Evolutionary conservation across 805 yeast genomes (phyloP), one percentile per base, ranked within the genome.

Genomic region (Myxozyma monticola): DNA sequence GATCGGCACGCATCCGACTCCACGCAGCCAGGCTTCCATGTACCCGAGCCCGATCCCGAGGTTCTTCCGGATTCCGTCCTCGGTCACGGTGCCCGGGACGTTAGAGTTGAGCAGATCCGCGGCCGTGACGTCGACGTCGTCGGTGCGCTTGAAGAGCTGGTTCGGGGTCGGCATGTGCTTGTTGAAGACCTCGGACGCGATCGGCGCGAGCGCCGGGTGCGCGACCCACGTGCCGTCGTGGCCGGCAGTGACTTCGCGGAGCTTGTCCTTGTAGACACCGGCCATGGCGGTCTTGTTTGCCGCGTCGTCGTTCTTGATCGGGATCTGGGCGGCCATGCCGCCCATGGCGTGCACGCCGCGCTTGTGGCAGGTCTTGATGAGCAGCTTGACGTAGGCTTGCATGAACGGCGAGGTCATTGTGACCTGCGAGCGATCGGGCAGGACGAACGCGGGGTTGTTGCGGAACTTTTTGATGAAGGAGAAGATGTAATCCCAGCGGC

Each of bases 201-300:
- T 77, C 21, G 76, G 74, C 24, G 83, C 88, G 64, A 82, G 76
- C 29, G 81, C 84, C 17, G 88, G 88, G 68, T 82, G 88, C 38
- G 88, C 88, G 59, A 82, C 84, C 88, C 88, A 82, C 62, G 86
- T 81, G 29, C 87, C 85, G 68, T 83, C 88, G 67, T 84, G 84
- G 38, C 88, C 88, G 36, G 83, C 81, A 42, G 69, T 62, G 37
- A 75, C 88, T 69, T 82, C 88, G 51, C 87, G 74, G 62, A 79
- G 74, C 74, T 82, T 82, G 70, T 82, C 88, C 64, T 74, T 77
- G 61, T 79, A 76, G 49, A 82, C 88, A 56, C 81, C 81, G 61
- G 78, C 83, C 81, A 83, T 77, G 45, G 86, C 86, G 44, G 71
- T 71, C 66, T 71, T 72, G 73, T 82, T 82, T 60, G 84, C 81